Percentiles rank a stretch among this genome's conserved stretches.
Evolutionary conservation across 2,329 filamentous ascomycete genomes (phyloP).

Genomic region (Monosporascus sp.): DNA sequence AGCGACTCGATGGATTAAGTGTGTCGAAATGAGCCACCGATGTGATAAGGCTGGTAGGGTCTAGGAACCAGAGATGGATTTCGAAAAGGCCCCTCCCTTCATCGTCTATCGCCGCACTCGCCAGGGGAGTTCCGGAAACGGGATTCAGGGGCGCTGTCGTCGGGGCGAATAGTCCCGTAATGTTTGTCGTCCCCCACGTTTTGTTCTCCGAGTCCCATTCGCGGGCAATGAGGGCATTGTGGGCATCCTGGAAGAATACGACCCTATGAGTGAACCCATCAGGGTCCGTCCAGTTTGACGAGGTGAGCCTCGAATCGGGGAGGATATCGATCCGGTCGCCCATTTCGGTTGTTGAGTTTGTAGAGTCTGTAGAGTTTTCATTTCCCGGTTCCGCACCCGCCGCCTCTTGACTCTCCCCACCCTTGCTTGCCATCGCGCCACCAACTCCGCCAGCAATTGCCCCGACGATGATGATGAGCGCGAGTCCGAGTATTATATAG

Average conservation of each 20-base stretch:
- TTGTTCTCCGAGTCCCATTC: constrained; percentile 16
- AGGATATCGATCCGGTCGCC: constrained; percentile 2
- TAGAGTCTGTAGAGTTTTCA: constrained; percentile 1
- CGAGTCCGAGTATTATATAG: constrained; percentile 11
- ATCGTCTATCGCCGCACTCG: constrained; percentile 16
- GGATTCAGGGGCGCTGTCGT: constrained; percentile 16
- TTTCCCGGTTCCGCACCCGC: constrained; percentile 2
- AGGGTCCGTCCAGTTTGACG: constrained; percentile 16
- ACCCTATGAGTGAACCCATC: constrained; percentile 11
- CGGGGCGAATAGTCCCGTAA: constrained; percentile 14
- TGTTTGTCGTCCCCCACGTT: constrained; percentile 21
- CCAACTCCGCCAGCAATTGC: constrained; percentile 11
- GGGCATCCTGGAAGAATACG: constrained; percentile 18
- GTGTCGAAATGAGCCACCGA: constrained; percentile 13
- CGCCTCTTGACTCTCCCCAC: not conserved
- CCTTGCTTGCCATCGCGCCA: constrained; percentile 9
- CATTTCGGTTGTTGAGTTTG: no score
- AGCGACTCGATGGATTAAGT: constrained; percentile 12
- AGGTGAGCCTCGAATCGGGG: constrained; percentile 13
- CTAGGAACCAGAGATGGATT: constrained; percentile 18
- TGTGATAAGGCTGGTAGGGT: constrained; percentile 13
- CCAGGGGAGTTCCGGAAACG: constrained; percentile 16
- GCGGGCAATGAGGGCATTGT: constrained; percentile 14
- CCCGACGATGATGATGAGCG: constrained; percentile 5
- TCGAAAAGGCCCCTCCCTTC: constrained; percentile 3